Conservation (phyloP, 805 yeast species). For the Candida nanaspora region DNA sequence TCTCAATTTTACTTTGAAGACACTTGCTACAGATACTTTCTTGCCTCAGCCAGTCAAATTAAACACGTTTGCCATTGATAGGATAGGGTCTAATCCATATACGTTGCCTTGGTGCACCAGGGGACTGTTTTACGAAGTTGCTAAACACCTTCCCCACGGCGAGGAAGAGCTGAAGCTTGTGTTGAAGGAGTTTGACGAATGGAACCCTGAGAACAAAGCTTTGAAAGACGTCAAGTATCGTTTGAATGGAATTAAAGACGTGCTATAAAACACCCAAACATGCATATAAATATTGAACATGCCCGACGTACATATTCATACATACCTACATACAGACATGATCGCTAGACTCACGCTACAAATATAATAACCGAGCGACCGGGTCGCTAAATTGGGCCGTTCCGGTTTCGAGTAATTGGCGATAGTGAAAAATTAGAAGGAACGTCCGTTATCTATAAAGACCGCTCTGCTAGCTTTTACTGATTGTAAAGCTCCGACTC, state of each 20-base stretch:
- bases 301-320: not conserved
- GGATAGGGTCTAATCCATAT: constrained; percentile 72
- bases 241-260: constrained; percentile 27
- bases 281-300: not conserved
- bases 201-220: constrained; percentile 84
- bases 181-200: constrained; percentile 64
- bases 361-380: not conserved
- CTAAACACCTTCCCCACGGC: constrained; percentile 29
- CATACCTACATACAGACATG: not conserved
- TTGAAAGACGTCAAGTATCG: constrained; percentile 75
- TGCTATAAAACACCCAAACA: constrained; percentile 10
- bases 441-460: too few relatives aligned
- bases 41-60: constrained; percentile 22
- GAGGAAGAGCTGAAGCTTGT: constrained; percentile 53
- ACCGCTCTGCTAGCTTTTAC: too few relatives aligned
- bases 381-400: too few relatives aligned
- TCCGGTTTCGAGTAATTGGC: too few relatives aligned
- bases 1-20: constrained; percentile 64
- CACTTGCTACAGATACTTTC: constrained; percentile 39
- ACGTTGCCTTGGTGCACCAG: constrained; percentile 90
- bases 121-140: constrained; percentile 61
- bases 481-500: too few relatives aligned
- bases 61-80: constrained; percentile 49
- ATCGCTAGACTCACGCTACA: not conserved
- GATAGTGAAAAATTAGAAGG: too few relatives aligned